These are phyloP conservation scores for Verticillium isaacii DNA, from an alignment of 2,329 filamentous ascomycete species.

Conservation along the genomic window DNA sequence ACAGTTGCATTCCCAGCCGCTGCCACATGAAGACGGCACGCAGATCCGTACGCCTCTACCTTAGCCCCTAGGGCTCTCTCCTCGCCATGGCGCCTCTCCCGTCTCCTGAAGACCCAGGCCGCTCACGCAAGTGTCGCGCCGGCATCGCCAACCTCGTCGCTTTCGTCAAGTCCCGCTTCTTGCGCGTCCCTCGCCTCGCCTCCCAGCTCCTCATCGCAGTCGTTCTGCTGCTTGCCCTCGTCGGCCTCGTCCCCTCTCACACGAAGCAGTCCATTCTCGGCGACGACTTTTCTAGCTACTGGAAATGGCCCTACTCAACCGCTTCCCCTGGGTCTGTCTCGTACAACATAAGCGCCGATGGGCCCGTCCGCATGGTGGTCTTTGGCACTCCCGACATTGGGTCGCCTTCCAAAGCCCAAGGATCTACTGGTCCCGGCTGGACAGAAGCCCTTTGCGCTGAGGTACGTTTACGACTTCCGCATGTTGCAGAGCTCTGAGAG, in stretches of 20 bases:
- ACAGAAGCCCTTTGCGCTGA: constrained; percentile 43
- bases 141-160: constrained; percentile 23
- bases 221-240: constrained; percentile 21
- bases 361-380: constrained; percentile 41
- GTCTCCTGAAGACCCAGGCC: background rate
- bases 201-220: constrained; percentile 20
- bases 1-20: background rate
- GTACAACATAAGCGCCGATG: constrained; percentile 18
- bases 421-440: constrained; percentile 29
- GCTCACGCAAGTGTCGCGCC: constrained; percentile 11
- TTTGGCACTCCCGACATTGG: constrained; percentile 46
- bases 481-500: too few relatives aligned
- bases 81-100: background rate
- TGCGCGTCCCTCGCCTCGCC: constrained; percentile 26
- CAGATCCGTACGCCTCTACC: background rate
- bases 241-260: constrained; percentile 17
- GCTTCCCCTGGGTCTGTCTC: constrained; percentile 11
- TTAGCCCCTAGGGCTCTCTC: background rate
- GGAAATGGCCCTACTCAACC: background rate
- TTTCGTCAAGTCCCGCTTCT: constrained; percentile 36
- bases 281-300: constrained; percentile 1
- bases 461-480: constrained; percentile 23
- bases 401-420: constrained; percentile 19
- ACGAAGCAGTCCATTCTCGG: constrained; percentile 4
- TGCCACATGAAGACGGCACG: background rate